Base-by-base conservation (phyloP, 164 flowering plant species). In the Aristolochia contorta region DNA sequence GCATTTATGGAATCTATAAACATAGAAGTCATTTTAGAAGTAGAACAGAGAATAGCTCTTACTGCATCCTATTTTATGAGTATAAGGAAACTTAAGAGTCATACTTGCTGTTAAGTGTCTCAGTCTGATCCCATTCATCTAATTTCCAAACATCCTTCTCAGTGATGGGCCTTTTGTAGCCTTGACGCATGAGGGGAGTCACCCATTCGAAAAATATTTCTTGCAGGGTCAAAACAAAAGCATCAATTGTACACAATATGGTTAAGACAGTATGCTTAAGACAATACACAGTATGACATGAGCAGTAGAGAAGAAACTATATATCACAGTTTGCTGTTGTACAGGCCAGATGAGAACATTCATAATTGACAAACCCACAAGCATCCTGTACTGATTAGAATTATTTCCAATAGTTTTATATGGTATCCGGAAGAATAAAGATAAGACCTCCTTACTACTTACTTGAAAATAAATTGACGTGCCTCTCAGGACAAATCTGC, bases 111-210 rank as follows among this genome's bases (percentile, higher is more conserved):
- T 77, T 69, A 53, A 94, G 73, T 21, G 91, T 85, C 78, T 91
- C 96, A 47, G 96, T 86, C 64, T 61, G 77, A 71, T 94, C 99
- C 99, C 97, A 91, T 21, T 82, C 69, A 77, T 94, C 97, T 64
- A 91, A 68, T 67, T 94, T 85, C 99, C 99, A 94, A 25, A 94
- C 79, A 77, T 88, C 99, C 74, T 82, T 94, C 76, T 94, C 99
- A 50, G 95, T 88, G 19, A 94, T 68, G 19, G 97, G 97, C 65
- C 81, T 76, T 71, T 68, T 78, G 70, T 77, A 85, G 16, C 97
- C 99, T 56, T 69, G 77, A 68, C 78, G 64, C 99, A 94, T 84
- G 63, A 94, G 72, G 53, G 89, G 89, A 67, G 76, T 82, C 86
- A 91, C 83, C 99, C 97, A 94, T 27, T 71, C 60, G 69, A 90